A percentile compares a stretch with the other conserved stretches of the same genome.
Evolutionary conservation across 2,329 filamentous ascomycete genomes (phyloP).

Genomic region (Aspergillus puulaauensis): DNA sequence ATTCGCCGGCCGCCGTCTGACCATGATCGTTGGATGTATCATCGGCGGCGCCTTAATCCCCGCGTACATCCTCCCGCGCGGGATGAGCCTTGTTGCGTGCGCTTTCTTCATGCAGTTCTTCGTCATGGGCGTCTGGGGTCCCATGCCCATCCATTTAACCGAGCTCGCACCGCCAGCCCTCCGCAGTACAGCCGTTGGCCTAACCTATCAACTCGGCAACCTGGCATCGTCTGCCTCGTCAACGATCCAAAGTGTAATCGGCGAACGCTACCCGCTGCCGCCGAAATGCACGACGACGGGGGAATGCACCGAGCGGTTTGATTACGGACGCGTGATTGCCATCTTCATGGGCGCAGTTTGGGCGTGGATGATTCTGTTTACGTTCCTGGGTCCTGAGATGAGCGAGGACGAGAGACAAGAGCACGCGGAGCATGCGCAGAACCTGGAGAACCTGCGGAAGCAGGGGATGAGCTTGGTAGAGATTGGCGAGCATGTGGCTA

Average conservation of each 20-base stretch:
- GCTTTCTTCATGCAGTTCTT: slow-evolving; percentile 59
- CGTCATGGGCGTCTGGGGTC: slow-evolving; percentile 69
- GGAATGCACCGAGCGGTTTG: not conserved
- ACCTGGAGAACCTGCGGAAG: no score
- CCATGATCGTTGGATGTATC: slow-evolving; percentile 59
- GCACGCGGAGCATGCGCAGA: no score
- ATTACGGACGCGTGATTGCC: not conserved
- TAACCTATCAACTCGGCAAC: slow-evolving; percentile 75
- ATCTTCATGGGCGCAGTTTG: not conserved
- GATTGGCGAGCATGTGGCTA: no score
- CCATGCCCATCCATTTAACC: slow-evolving; percentile 72
- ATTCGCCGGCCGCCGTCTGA: slow-evolving; percentile 67
- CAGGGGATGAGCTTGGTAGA: no score
- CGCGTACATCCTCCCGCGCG: slow-evolving; percentile 62
- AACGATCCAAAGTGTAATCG: not conserved
- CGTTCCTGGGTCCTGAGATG: not conserved
- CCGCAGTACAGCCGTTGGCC: slow-evolving; percentile 43
- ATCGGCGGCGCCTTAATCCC: slow-evolving; percentile 67
- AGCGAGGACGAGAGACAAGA: not conserved
- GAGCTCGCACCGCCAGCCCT: slow-evolving; percentile 71
- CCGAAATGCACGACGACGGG: not conserved
- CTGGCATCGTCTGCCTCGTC: slow-evolving; percentile 47
- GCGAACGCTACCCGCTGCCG: not conserved
- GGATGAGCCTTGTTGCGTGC: slow-evolving; percentile 28
- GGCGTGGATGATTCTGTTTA: not conserved